Evolutionary conservation across 108 stramenopile species (phyloP), one percentile per base, ranked within the genome.

Genomic region (Parietichytrium sp.): DNA sequence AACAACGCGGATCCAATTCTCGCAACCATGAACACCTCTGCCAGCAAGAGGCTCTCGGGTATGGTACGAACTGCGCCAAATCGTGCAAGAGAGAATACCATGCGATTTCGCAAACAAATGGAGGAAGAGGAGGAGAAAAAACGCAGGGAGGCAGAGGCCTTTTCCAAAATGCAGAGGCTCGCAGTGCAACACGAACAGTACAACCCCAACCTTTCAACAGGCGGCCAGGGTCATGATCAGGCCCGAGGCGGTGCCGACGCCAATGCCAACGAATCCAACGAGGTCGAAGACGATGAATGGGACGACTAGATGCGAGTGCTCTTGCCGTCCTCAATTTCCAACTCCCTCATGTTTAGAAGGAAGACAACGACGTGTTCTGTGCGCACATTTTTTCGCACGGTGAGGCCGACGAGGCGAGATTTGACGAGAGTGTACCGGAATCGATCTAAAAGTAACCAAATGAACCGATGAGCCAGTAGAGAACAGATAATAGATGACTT

Each of bases 161-260:
- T 72, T 42, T 23, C 18, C 38, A 33, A 42, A 33, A 72, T 72
- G 61, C 61, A 72, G 61, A 45, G 36, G 23, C 18, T 72, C n/a
- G 61, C 61, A n/a, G 61, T 72, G 61, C 61, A 72, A 25, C 61
- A 72, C 61, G 61, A 72, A 2, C 38, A 33, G 10, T 72, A 72
- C 20, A 72, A 72, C 33, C 61, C 61, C 23, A 72, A 72, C 20
- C 61, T 72, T 38, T 72, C 61, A 6, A 20, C 38, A 6, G 61
- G 61, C 33, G 25, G 38, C 20, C 33, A 72, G 33, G 33, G 38
- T 1, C 36, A 45, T 25, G 61, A 33, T 7, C 61, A 42, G 38
- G 36, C 61, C 16, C 61, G 36, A 45, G 61, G 61, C 0, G 61
- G 36, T 10, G 38, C 38, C 61, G 61, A 72, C 1, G 61, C 36